phyloP scores from a whole-genome alignment of 2,329 filamentous ascomycete genomes.

The Septoria linicola region DNA sequence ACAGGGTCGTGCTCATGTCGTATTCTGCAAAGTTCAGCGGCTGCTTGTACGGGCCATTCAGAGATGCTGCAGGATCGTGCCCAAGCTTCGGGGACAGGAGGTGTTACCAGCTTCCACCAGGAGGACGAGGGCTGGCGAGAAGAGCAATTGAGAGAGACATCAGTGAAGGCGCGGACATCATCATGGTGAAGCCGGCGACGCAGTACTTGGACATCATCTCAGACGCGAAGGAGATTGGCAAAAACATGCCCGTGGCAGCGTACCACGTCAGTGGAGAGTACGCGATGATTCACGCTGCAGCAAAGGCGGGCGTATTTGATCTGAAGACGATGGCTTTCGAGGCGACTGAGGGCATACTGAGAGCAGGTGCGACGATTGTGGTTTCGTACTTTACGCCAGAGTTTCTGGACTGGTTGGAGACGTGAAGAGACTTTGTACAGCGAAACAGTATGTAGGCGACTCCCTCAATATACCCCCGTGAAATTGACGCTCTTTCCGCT shows the following conservation, averaged over 20 bases:
- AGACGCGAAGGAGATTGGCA: slow-evolving; percentile 91
- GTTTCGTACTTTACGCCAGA: slow-evolving; percentile 92
- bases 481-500: not conserved
- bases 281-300: slow-evolving; percentile 94
- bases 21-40: slow-evolving; percentile 98
- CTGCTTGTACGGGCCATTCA: slow-evolving; percentile 94
- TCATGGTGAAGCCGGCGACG: slow-evolving; percentile 98
- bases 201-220: slow-evolving; percentile 97
- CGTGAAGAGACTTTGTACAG: slow-evolving; percentile 21
- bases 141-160: slow-evolving; percentile 90
- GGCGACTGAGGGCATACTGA: slow-evolving; percentile 85
- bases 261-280: slow-evolving; percentile 98
- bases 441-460: slow-evolving; percentile 4
- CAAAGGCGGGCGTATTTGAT: slow-evolving; percentile 95
- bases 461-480: not conserved
- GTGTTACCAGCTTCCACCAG: slow-evolving; percentile 95
- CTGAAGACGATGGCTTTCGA: slow-evolving; percentile 93
- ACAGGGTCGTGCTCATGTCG: slow-evolving; percentile 91
- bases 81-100: slow-evolving; percentile 92
- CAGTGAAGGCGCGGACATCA: slow-evolving; percentile 89
- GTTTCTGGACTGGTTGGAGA: slow-evolving; percentile 62
- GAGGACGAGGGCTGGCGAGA: slow-evolving; percentile 85
- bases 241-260: slow-evolving; percentile 86
- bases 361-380: slow-evolving; percentile 89
- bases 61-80: slow-evolving; percentile 86